These are phyloP conservation scores for Gloeopeniophorella convolvens DNA, from an alignment of 768 basidiomycete genomes.

Conservation along the genomic window DNA sequence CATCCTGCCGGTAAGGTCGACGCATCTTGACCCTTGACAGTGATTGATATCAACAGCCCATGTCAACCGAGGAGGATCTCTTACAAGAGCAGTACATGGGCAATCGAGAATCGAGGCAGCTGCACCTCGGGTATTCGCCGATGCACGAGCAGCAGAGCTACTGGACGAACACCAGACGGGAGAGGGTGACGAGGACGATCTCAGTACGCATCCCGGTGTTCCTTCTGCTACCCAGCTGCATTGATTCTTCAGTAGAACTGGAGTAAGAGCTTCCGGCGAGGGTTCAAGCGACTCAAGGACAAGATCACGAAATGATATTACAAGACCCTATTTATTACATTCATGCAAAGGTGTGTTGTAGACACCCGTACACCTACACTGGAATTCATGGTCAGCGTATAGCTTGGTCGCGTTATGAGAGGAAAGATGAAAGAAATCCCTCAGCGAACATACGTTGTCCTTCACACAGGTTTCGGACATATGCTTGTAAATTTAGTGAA, in stretches of 20 bases:
- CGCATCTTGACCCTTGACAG: not conserved
- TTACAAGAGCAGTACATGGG: conserved; percentile 19
- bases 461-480: conserved; percentile 21
- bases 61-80: conserved; percentile 20
- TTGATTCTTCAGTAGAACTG: conserved; percentile 10
- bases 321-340: not conserved
- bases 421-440: conserved; percentile 3
- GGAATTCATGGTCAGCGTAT: conserved; percentile 6
- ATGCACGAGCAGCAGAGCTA: not conserved
- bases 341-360: not conserved
- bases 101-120: conserved; percentile 12
- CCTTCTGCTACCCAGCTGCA: conserved; percentile 1
- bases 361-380: not conserved
- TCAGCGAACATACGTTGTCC: conserved; percentile 24
- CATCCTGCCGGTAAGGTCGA: conserved; percentile 13
- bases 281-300: conserved; percentile 13
- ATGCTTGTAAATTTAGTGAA: conserved; percentile 21
- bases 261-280: conserved; percentile 9
- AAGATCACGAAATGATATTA: conserved; percentile 11
- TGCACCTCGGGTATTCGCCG: conserved; percentile 13
- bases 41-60: conserved; percentile 14
- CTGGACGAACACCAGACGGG: not conserved
- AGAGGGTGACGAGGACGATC: conserved; percentile 1
- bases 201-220: conserved; percentile 1
- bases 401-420: not conserved